Evolutionary conservation across 2,329 filamentous ascomycete species (phyloP), one percentile per base, ranked within the genome.

Genomic region (Mollisia scopiformis): DNA sequence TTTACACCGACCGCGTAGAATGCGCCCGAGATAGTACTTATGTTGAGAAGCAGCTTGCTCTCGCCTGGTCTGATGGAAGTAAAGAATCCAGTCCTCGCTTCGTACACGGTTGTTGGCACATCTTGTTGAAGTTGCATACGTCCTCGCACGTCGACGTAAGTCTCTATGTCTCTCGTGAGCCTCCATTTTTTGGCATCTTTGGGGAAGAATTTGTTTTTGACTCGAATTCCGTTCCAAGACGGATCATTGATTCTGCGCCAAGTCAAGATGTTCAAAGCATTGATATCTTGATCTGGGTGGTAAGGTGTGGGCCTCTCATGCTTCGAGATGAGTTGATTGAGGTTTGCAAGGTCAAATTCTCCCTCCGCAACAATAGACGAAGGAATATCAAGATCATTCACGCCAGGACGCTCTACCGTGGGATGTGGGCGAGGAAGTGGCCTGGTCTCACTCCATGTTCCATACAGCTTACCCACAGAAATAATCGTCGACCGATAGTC

Each of bases 51-150:
- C 6, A 67, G 30, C 2, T 51, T 55, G 6, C 51, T 55, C 3
- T 51, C 21, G 2, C 61, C 63, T 16, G 65, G 61, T 14, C 63
- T 16, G 54, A 67, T 61, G 2, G 65, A 67, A 4, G 53, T 57
- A 23, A 58, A 66, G 43, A 62, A 66, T 3, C 63, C 63, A n/a
- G 51, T 51, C 16, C 33, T 27, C 2, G 41, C 41, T 23, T 27
- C 21, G 21, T 43, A 43, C 8, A 60, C 21, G 1, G 19, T n/a
- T 2, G 19, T 57, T 56, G 7, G 31, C 25, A 6, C 30, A 10
- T 16, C n/a, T 7, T 8, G 30, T 13, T 13, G 35, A 8, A 8
- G 35, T n/a, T 39, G 8, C 5, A 4, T 16, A 8, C 14, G 10
- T 5, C 35, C 35, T 39, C 14, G 7, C 10, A 39, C 35, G 7